phyloP scores from a whole-genome alignment of 805 yeast genomes.

The Metschnikowia proteae region DNA sequence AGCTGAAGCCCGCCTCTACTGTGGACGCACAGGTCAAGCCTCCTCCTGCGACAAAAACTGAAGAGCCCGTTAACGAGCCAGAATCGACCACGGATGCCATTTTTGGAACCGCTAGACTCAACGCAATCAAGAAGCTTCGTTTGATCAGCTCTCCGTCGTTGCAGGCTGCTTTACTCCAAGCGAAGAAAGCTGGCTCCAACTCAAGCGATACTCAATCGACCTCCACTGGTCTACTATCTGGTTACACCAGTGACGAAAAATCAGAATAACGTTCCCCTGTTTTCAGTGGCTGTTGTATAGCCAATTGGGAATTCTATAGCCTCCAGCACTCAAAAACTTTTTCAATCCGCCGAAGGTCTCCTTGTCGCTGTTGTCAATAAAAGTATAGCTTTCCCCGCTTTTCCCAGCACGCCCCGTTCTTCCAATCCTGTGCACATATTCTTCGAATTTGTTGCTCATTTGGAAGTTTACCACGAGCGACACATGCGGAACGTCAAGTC shows the following conservation, averaged over 20 bases:
- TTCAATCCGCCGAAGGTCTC: conserved; percentile 49
- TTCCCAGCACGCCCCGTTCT: conserved; percentile 96
- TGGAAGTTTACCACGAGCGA: conserved; percentile 84
- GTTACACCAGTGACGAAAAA: conserved; percentile 30
- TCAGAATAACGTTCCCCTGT: conserved; percentile 7
- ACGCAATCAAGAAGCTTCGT: neutral
- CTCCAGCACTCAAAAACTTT: conserved; percentile 42
- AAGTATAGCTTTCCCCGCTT: conserved; percentile 71
- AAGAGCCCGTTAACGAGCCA: neutral
- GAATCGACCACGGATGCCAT: neutral
- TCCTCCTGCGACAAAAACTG: neutral
- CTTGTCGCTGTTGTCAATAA: conserved; percentile 56
- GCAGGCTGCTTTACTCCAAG: neutral
- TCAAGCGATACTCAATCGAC: neutral
- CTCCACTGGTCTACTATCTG: conserved; percentile 16
- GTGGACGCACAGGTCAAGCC: neutral
- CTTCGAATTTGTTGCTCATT: conserved; percentile 73
- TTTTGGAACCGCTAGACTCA: neutral
- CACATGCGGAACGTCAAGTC: conserved; percentile 87
- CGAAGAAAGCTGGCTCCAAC: neutral
- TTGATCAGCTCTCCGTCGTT: neutral
- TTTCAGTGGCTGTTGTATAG: conserved; percentile 8
- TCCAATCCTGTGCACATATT: conserved; percentile 89
- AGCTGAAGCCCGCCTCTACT: neutral
- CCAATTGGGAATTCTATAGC: conserved; percentile 30